Evolutionary conservation across 2,329 filamentous ascomycete species (phyloP).

Genomic region (Verticillium zaregamsianum): DNA sequence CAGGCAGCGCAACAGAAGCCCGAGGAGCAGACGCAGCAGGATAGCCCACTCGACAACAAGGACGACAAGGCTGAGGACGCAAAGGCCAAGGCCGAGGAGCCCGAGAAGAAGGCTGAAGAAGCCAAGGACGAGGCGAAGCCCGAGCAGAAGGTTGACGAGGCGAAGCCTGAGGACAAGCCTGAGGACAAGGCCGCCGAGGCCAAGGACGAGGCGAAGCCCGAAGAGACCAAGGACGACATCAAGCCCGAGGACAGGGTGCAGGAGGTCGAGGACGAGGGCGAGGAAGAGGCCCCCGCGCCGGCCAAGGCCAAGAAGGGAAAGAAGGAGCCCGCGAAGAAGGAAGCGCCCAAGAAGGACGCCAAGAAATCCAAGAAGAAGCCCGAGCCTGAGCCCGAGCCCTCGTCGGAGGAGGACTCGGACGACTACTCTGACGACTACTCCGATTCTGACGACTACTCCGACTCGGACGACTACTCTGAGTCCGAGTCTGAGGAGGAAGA

Average conservation of each 20-base stretch:
- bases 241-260: background rate
- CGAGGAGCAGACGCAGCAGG: conserved; percentile 3
- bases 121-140: background rate
- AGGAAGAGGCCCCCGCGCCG: background rate
- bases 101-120: background rate
- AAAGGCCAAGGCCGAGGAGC: background rate
- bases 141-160: conserved; percentile 5
- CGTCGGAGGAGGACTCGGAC: conserved; percentile 8
- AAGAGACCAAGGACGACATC: background rate
- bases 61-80: conserved; percentile 5
- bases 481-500: background rate
- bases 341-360: conserved; percentile 10
- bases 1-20: conserved; percentile 6
- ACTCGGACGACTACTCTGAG: background rate
- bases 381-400: background rate
- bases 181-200: background rate
- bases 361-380: conserved; percentile 5
- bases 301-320: conserved; percentile 2
- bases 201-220: conserved; percentile 1
- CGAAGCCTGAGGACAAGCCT: conserved; percentile 1
- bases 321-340: conserved; percentile 10
- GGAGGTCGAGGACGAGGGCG: background rate
- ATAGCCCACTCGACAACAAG: conserved; percentile 8
- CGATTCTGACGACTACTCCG: conserved; percentile 4
- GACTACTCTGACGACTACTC: conserved; percentile 14